These are phyloP conservation scores for Austroboletus olivaceoglutinosus DNA, from an alignment of 1,284 basidiomycete genomes.

Conservation along the genomic window DNA sequence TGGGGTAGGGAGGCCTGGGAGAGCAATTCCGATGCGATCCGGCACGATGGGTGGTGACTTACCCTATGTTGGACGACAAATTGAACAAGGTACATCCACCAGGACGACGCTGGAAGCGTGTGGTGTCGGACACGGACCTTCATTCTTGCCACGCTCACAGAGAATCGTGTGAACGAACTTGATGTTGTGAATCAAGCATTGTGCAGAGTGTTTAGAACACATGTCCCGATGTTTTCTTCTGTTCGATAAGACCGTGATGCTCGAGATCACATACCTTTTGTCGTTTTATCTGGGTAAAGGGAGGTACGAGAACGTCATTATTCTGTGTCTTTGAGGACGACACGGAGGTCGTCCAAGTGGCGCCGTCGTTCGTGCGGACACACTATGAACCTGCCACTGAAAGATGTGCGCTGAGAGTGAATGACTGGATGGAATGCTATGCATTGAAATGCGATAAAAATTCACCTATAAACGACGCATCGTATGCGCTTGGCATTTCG, in stretches of 20 bases:
- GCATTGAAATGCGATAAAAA: not conserved
- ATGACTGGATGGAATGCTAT: slow-evolving; percentile 1
- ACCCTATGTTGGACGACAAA: slow-evolving; percentile 8
- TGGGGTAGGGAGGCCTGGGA: no score
- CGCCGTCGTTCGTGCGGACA: slow-evolving; percentile 12
- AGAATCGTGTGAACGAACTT: slow-evolving; percentile 2
- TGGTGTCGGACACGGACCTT: not conserved
- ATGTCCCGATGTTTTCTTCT: slow-evolving; percentile 13
- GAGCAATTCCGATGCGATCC: not conserved
- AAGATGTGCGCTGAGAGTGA: not conserved
- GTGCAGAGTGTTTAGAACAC: slow-evolving; percentile 12
- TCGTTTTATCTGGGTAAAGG: slow-evolving; percentile 18
- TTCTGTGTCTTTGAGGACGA: slow-evolving; percentile 5
- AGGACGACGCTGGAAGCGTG: not conserved
- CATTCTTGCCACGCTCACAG: not conserved
- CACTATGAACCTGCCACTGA: not conserved
- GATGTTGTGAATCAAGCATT: slow-evolving; percentile 6
- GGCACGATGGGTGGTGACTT: not conserved
- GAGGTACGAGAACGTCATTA: not conserved
- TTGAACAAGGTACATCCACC: slow-evolving; percentile 8
- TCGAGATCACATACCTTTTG: slow-evolving; percentile 17
- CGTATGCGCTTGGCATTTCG: slow-evolving; percentile 1
- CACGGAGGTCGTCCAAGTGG: slow-evolving; percentile 8
- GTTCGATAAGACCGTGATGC: no score
- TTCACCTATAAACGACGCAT: slow-evolving; percentile 1